A percentile compares a stretch with the other conserved stretches of the same genome.
Conservation (phyloP, 495 filamentous ascomycete genomes). For the Penicillium lagena region DNA sequence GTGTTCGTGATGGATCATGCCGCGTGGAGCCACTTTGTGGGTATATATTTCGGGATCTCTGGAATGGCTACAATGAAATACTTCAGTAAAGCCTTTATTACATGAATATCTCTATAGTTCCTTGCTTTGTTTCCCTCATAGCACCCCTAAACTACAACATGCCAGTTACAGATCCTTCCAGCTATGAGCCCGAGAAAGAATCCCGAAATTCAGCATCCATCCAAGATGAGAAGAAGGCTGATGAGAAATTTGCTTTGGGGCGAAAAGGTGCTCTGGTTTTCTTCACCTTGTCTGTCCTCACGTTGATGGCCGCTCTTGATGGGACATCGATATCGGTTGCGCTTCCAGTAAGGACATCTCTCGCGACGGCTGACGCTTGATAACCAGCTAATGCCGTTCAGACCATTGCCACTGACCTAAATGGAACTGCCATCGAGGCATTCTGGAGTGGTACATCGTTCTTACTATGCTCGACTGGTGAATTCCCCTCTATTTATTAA, state of each 20-base stretch:
- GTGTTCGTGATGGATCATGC: neutral
- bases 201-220: conserved; percentile 5
- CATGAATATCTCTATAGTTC: neutral
- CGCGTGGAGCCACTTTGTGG: neutral
- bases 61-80: neutral
- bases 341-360: conserved; percentile 45
- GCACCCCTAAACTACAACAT: neutral
- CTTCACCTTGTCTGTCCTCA: conserved; percentile 51
- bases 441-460: conserved; percentile 57
- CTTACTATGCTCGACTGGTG: conserved; percentile 40
- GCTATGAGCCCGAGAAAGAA: conserved; percentile 4
- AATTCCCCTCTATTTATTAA: neutral
- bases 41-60: neutral
- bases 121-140: neutral
- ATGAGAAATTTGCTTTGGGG: conserved; percentile 19
- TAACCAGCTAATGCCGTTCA: neutral
- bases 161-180: conserved; percentile 4
- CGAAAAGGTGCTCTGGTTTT: conserved; percentile 20
- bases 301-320: conserved; percentile 65
- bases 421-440: conserved; percentile 49
- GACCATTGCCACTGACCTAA: conserved; percentile 34
- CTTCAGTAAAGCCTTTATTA: no score
- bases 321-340: conserved; percentile 70
- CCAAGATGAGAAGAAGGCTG: neutral
- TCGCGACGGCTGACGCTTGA: neutral